Base-by-base conservation (phyloP, 805 yeast genomes). In the Debaryomyces prosopidis region DNA sequence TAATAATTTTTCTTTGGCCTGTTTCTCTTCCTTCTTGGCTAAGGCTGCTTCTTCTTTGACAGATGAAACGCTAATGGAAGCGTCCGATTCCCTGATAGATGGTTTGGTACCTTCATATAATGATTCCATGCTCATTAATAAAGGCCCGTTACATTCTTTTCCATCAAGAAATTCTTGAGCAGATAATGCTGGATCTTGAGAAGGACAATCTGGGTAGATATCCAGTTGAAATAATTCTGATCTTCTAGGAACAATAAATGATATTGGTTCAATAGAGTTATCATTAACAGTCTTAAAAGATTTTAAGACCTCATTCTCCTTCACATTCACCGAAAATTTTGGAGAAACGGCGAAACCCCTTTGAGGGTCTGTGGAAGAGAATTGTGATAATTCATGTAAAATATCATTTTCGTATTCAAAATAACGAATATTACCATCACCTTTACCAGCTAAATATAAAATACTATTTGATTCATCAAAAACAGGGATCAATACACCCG, bases 361-460 rank as follows among this genome's bases (percentile, higher is more conserved):
- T 75, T 94, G 99, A 2, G 99, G 94, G 28, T 89, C 95, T 2
- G 83, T 80, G 3, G 97, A 89, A 49, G 84, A 84, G 65, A 79
- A 94, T 63, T 92, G 97, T n/a, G 96, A 87, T 48, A 94, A 70
- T 55, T 87, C 89, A 66, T 76, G 84, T 45, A 94, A 75, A 58
- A 84, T 86, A 58, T 92, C 97, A 57, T 87, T 81, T 50, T 84
- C 89, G 65, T 80, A 89, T 72, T 94, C 99, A 62, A 74, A 94
- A 69, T 92, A 92, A 60, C 97, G 87, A 58, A 94, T 89, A 65
- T 92, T 94, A 57, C 98, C 98, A 66, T 94, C 99, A 65, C 97
- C 97, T 67, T 94, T 92, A 55, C 99, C 99, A 27, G 96, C 98
- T 49, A 94, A 72, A 60, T 86, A 94, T 48, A 94, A 75, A 47